These are phyloP conservation scores for Rubia occidens DNA, from an alignment of 305 asterid genomes.

Conservation along the genomic window DNA sequence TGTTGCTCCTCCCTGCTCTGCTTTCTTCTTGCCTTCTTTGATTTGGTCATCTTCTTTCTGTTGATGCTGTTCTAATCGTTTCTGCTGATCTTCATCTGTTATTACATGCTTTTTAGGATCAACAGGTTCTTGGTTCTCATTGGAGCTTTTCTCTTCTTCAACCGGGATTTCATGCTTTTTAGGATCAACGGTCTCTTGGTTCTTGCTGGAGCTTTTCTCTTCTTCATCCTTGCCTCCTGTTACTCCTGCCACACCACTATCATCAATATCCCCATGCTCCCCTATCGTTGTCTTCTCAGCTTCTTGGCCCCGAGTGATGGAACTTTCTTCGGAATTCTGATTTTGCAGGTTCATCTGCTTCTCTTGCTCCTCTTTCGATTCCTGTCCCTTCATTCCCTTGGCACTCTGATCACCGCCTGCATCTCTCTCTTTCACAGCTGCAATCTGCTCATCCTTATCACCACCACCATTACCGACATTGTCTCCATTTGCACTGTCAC, in stretches of 20 bases:
- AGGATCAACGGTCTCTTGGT: conserved; percentile 6
- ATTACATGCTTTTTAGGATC: conserved; percentile 25
- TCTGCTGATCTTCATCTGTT: conserved; percentile 52
- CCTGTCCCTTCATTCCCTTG: not conserved
- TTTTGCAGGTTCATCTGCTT: conserved; percentile 14
- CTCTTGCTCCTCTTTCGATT: conserved; percentile 13
- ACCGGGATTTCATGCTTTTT: not conserved
- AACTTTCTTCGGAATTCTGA: conserved; percentile 40
- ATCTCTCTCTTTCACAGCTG: not conserved
- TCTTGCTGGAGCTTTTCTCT: not conserved
- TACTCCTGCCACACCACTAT: not conserved
- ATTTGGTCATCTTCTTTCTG: conserved; percentile 41
- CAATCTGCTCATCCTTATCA: not conserved
- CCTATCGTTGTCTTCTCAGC: conserved; percentile 12
- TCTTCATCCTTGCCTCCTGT: not conserved
- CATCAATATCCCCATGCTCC: not conserved
- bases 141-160: conserved; percentile 18
- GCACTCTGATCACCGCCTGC: conserved; percentile 6
- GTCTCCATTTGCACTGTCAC: conserved; percentile 17
- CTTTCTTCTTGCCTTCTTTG: conserved; percentile 24
- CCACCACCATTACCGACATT: not conserved
- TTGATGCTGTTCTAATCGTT: conserved; percentile 51
- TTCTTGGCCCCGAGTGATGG: conserved; percentile 33
- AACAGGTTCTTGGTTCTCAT: not conserved
- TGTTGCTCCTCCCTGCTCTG: conserved; percentile 34